phyloP scores from a whole-genome alignment of 176 grass and related monocot species.

The Phoenix dactylifera region DNA sequence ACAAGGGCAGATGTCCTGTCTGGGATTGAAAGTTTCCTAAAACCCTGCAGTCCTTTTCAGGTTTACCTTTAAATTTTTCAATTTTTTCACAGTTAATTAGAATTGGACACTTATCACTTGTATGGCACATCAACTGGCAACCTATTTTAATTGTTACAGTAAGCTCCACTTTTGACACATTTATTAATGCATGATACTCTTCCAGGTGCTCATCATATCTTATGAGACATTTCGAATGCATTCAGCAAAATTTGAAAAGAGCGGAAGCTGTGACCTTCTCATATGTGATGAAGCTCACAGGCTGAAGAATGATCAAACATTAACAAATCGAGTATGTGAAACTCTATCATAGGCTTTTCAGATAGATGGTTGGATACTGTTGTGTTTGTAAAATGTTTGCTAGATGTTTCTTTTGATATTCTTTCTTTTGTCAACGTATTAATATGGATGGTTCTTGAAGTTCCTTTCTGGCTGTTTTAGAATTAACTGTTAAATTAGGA shows the following conservation, averaged over 20 bases:
- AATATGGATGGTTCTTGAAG: no score
- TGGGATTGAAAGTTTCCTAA: slow-evolving; percentile 86
- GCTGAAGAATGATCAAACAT: slow-evolving; percentile 92
- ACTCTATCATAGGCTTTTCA: neutral
- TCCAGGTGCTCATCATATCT: slow-evolving; percentile 92
- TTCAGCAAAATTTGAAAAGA: slow-evolving; percentile 88
- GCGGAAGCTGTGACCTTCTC: slow-evolving; percentile 79
- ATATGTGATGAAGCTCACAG: slow-evolving; percentile 98
- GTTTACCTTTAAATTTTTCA: slow-evolving; percentile 31
- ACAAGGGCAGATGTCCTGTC: slow-evolving; percentile 85
- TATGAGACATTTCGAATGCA: slow-evolving; percentile 98
- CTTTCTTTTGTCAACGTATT: no score
- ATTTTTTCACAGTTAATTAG: slow-evolving; percentile 12
- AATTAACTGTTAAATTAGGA: no score
- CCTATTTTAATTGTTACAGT: no score
- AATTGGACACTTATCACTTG: slow-evolving; percentile 9
- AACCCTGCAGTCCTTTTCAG: slow-evolving; percentile 63
- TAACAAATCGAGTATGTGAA: slow-evolving; percentile 72
- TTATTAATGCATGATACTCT: slow-evolving; percentile 16
- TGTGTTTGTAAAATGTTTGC: neutral
- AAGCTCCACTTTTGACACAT: no score
- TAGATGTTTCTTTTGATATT: neutral
- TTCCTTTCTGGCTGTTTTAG: no score
- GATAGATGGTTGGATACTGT: neutral
- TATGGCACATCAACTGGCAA: neutral